Base-by-base conservation (phyloP, 2,329 filamentous ascomycete genomes). In the Colletotrichum viniferum region DNA sequence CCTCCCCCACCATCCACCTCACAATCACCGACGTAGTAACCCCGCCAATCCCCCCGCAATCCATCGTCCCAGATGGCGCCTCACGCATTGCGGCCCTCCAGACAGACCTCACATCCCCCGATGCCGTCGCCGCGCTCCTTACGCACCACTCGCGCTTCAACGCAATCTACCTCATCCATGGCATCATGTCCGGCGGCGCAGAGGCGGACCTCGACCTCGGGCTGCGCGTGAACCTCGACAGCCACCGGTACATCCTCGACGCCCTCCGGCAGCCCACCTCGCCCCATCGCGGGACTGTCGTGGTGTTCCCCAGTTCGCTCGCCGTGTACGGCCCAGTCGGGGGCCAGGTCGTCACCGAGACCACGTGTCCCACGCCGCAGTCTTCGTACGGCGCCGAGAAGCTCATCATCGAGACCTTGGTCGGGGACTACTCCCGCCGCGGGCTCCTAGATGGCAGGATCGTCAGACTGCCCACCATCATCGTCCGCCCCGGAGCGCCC, bases 111-210 rank as follows among this genome's bases (percentile, higher is more conserved):
- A 85, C 84, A 48, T 81, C 84, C 63, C 71, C 81, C 2, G 28
- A 78, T 1, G 80, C 80, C 7, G 79, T 85, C 4, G 65, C 79
- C 0, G 70, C 77, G 3, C 80, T 86, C 16, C 78, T 86, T 48
- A 34, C 30, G 7, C 68, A 68, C 24, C 72, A 79, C 2, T 77
- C 79, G 1, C 79, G 76, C 12, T 84, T 88, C 14, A 82, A 88
- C 43, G 85, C 86, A 12, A 86, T 90, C 56, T 93, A 91, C 80
- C 86, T 92, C 62, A 88, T 93, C 73, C 91, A 93, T 79, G 91
- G 91, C 58, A 90, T 92, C 82, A 93, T 93, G 91, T 92, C 90
- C 0, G 87, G 88, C 26, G 91, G 90, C 16, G 88, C 90, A 18
- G 91, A 93, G 83, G 89, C 89, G 12, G 89, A 92, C 65, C 83